Evolutionary conservation across 805 yeast species (phyloP).

Genomic region (Jamesozyma piceae): DNA sequence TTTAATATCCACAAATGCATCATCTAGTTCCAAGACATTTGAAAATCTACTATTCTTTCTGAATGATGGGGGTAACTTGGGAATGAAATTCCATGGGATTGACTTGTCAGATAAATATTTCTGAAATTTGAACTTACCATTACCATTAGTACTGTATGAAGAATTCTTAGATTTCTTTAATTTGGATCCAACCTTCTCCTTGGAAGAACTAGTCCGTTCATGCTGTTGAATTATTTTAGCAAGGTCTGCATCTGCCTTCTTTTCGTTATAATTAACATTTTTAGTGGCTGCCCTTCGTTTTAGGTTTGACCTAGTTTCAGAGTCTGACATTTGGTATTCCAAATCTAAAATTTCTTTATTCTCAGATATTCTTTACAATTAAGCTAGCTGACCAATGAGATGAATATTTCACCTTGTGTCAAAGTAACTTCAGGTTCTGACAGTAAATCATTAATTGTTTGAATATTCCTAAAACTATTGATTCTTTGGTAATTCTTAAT

Average conservation of each 20-base stretch:
- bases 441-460: too few species aligned
- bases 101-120: constrained; percentile 19
- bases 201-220: constrained; percentile 6
- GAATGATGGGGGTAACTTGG: constrained; percentile 25
- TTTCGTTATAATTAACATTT: constrained; percentile 23
- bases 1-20: constrained; percentile 28
- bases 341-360: too few species aligned
- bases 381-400: too few species aligned
- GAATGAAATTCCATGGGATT: constrained; percentile 26
- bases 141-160: neutral
- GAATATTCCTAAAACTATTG: too few species aligned
- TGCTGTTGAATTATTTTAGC: constrained; percentile 13
- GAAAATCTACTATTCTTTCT: constrained; percentile 30
- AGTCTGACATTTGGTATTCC: constrained; percentile 1
- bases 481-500: too few species aligned
- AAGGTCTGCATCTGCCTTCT: constrained; percentile 21
- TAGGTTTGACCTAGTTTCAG: neutral
- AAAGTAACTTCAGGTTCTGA: too few species aligned
- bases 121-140: constrained; percentile 14
- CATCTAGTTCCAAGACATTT: constrained; percentile 31
- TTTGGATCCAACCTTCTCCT: neutral
- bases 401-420: too few species aligned
- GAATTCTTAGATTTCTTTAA: neutral
- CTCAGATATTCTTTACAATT: too few species aligned
- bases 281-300: constrained; percentile 14